Conservation (phyloP, 1,284 basidiomycete genomes). For the Cryptococcus jaspeensis region DNA sequence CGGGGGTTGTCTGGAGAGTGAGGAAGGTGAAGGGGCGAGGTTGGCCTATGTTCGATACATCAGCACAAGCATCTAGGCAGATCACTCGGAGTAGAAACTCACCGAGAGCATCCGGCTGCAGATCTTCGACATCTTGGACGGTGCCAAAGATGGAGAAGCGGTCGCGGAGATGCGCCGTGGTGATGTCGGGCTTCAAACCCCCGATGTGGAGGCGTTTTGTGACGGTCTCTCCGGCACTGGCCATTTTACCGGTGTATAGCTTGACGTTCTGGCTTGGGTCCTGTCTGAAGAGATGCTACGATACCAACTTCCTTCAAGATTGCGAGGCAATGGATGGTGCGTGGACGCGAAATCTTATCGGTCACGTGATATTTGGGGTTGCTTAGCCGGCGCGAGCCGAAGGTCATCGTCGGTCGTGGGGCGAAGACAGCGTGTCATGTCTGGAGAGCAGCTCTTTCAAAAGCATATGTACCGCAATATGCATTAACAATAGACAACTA, state of each 20-base stretch:
- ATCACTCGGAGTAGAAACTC: conserved; percentile 10
- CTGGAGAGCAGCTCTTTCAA: too few relatives aligned
- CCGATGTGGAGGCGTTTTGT: conserved; percentile 46
- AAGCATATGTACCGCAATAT: too few relatives aligned
- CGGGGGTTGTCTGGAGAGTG: conserved; percentile 42
- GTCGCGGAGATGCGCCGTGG: conserved; percentile 42
- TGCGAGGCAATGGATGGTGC: not conserved
- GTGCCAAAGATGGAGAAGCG: conserved; percentile 47
- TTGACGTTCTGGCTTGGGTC: not conserved
- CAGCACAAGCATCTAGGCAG: not conserved
- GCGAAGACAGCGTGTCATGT: too few relatives aligned
- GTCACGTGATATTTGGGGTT: not conserved
- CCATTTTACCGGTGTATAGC: not conserved
- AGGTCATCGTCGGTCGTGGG: too few relatives aligned
- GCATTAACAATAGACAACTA: too few relatives aligned
- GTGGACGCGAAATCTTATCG: not conserved
- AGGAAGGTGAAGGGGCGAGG: conserved; percentile 46
- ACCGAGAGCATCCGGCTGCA: conserved; percentile 45
- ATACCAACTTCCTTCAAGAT: too few relatives aligned
- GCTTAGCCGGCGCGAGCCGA: too few relatives aligned
- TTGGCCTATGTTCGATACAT: conserved; percentile 27
- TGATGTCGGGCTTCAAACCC: conserved; percentile 47
- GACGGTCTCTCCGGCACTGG: conserved; percentile 10
- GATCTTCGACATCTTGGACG: conserved; percentile 40
- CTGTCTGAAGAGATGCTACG: not conserved